Percentiles rank a stretch among this genome's conserved stretches.
These are phyloP conservation scores for Eucalyptus virginea DNA, from an alignment of 345 rosid genomes.

Conservation along the genomic window DNA sequence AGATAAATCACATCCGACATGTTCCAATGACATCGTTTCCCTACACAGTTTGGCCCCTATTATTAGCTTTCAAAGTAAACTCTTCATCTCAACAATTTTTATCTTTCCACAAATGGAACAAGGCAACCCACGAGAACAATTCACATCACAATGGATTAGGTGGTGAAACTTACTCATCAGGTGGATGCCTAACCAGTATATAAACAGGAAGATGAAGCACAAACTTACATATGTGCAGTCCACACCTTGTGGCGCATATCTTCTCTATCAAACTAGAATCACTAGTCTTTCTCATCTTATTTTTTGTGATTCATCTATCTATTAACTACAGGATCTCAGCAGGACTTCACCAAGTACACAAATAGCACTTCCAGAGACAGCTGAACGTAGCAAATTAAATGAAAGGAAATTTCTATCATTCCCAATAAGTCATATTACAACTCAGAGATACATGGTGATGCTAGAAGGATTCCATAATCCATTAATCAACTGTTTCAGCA, in stretches of 20 bases:
- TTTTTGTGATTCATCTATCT: not conserved
- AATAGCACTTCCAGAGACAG: not conserved
- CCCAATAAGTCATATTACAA: not conserved
- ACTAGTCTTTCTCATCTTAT: not conserved
- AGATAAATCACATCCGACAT: not conserved
- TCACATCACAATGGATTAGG: not conserved
- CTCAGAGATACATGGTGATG: not conserved
- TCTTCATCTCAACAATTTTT: not conserved
- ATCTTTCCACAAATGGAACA: not conserved
- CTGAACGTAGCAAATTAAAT: not conserved
- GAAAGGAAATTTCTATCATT: not conserved
- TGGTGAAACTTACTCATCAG: not conserved
- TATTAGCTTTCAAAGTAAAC: not conserved
- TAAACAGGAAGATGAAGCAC: not conserved
- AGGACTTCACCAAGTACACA: not conserved
- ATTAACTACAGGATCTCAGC: not conserved
- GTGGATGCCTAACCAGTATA: not conserved
- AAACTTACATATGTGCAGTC: not conserved
- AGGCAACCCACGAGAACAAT: not conserved
- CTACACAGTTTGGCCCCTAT: not conserved
- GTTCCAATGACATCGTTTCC: not conserved
- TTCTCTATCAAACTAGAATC: not conserved
- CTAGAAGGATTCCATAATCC: slow-evolving; percentile 7
- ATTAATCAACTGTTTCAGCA: slow-evolving; percentile 10
- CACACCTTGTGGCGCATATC: not conserved